Percentiles rank a stretch among this genome's conserved stretches.
Evolutionary conservation across 2,329 filamentous ascomycete genomes (phyloP).

Genomic region (Pseudogymnoascus sp.): DNA sequence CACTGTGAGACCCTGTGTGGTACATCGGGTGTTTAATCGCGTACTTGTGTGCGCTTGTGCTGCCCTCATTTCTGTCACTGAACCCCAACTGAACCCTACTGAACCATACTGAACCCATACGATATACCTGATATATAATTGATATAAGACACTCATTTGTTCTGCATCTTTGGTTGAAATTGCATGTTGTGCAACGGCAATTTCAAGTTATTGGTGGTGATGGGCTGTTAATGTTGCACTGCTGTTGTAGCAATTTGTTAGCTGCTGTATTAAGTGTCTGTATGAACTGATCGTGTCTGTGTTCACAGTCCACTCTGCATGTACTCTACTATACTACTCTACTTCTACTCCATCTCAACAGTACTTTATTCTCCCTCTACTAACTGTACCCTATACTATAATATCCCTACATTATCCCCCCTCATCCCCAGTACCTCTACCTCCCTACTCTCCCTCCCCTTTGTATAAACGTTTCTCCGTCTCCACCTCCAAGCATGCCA

Average conservation of each 20-base stretch:
- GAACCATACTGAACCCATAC: not conserved
- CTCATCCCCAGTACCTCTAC: not conserved
- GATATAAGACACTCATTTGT: not conserved
- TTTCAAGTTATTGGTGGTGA: not conserved
- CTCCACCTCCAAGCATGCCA: not conserved
- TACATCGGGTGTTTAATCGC: not conserved
- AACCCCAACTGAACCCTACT: not conserved
- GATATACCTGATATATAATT: not conserved
- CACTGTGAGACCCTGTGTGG: not conserved
- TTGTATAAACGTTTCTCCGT: not conserved
- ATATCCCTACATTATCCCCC: not conserved
- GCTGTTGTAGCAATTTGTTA: not conserved
- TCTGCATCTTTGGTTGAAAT: not conserved
- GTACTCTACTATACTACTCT: not conserved
- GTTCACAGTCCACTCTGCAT: not conserved
- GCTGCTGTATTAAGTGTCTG: not conserved
- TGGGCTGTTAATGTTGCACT: not conserved
- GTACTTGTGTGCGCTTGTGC: not conserved
- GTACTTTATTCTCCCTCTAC: not conserved
- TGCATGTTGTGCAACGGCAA: not conserved
- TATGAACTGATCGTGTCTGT: not conserved
- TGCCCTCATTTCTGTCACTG: not conserved
- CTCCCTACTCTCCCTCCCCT: not conserved
- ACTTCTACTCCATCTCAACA: no score
- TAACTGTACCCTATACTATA: not conserved